Percentiles rank a stretch among this genome's conserved stretches.
Conservation (phyloP, 345 rosid species). For the Ceriops zippeliana region DNA sequence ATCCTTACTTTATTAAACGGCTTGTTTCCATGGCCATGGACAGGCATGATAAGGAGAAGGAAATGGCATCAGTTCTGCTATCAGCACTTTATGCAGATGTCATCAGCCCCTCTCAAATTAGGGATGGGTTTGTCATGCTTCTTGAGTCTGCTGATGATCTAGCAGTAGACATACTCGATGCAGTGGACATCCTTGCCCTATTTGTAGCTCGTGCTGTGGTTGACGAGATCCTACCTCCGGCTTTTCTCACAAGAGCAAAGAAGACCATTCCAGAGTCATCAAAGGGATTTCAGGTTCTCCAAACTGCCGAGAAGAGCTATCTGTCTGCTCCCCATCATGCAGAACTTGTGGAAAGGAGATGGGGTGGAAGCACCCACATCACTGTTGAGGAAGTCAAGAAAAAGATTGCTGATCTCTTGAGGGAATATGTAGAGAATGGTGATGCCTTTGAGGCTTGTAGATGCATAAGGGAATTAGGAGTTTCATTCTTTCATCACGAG, state of each 20-base stretch:
- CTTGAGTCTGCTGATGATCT: slow-evolving; percentile 95
- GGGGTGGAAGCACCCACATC: slow-evolving; percentile 96
- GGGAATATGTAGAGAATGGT: slow-evolving; percentile 84
- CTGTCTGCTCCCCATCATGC: slow-evolving; percentile 99
- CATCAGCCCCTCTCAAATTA: slow-evolving; percentile 75
- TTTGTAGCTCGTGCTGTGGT: slow-evolving; percentile 91
- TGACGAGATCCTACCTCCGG: slow-evolving; percentile 93
- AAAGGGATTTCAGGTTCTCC: slow-evolving; percentile 74
- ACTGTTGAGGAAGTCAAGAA: slow-evolving; percentile 94
- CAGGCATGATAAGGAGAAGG: slow-evolving; percentile 97
- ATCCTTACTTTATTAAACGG: slow-evolving; percentile 85
- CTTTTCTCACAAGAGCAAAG: slow-evolving; percentile 76
- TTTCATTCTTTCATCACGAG: slow-evolving; percentile 94
- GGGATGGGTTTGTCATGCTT: slow-evolving; percentile 96
- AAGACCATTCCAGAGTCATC: slow-evolving; percentile 71
- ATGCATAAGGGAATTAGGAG: slow-evolving; percentile 87
- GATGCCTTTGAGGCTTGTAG: slow-evolving; percentile 91
- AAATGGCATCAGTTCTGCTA: slow-evolving; percentile 94
- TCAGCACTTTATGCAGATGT: slow-evolving; percentile 93
- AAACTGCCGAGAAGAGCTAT: slow-evolving; percentile 86
- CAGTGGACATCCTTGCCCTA: slow-evolving; percentile 91
- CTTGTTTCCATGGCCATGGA: slow-evolving; percentile 99
- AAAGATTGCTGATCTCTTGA: slow-evolving; percentile 74
- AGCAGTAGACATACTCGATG: slow-evolving; percentile 83
- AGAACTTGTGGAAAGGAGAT: slow-evolving; percentile 89